Conservation (phyloP, 2,329 filamentous ascomycete species). For the Colletotrichum incanum region DNA sequence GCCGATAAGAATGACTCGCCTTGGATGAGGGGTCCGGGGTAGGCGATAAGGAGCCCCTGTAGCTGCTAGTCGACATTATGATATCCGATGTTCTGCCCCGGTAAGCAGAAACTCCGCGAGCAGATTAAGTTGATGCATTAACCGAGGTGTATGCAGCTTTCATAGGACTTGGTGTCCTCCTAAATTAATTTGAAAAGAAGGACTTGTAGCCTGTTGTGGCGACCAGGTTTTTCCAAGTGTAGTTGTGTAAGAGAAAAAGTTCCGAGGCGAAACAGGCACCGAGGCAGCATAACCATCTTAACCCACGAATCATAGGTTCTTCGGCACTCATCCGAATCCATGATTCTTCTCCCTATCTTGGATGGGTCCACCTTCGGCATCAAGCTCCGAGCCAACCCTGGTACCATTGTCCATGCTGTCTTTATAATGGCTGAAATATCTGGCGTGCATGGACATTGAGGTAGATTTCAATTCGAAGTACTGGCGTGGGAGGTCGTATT, state of each 20-base stretch:
- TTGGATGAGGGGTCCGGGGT: slow-evolving; percentile 26
- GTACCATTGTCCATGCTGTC: background rate
- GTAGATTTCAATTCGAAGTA: background rate
- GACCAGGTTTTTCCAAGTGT: background rate
- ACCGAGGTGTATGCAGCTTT: background rate
- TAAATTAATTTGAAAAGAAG: background rate
- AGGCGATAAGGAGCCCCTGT: slow-evolving; percentile 23
- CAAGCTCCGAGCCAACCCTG: background rate
- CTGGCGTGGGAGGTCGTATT: background rate
- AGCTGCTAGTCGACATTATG: slow-evolving; percentile 8
- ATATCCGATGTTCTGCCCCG: background rate
- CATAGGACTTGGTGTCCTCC: background rate
- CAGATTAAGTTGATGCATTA: background rate
- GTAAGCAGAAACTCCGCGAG: background rate
- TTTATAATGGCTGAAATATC: background rate
- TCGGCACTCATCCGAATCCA: slow-evolving; percentile 4
- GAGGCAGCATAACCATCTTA: slow-evolving; percentile 7
- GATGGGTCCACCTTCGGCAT: background rate
- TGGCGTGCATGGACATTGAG: no score
- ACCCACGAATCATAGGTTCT: background rate
- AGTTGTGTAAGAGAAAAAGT: background rate
- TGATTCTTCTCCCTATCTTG: no score
- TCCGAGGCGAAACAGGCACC: no score
- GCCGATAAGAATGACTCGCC: slow-evolving; percentile 25
- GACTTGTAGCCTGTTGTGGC: background rate